Percentiles rank a stretch among this genome's conserved stretches.
Conservation (phyloP, 2,329 filamentous ascomycete species). For the Monosporascus sp. region DNA sequence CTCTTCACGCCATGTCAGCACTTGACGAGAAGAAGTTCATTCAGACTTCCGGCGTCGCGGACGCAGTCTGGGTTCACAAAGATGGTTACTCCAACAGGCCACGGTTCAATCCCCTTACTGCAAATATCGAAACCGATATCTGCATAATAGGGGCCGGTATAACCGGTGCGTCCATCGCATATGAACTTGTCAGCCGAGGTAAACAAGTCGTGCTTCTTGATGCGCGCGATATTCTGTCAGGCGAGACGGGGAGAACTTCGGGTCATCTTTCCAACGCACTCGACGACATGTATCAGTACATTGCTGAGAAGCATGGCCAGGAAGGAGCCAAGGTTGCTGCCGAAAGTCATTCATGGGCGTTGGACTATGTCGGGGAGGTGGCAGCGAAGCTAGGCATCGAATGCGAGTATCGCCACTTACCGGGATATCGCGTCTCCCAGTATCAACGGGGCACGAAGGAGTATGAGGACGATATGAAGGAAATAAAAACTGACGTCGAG, state of each 20-base stretch:
- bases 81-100: conserved; percentile 40
- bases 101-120: conserved; percentile 35
- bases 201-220: conserved; percentile 47
- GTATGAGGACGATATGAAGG: conserved; percentile 40
- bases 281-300: conserved; percentile 47
- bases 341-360: conserved; percentile 50
- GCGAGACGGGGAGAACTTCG: conserved; percentile 48
- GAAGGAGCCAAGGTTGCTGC: conserved; percentile 43
- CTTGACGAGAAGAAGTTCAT: conserved; percentile 12
- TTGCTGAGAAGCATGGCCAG: conserved; percentile 47
- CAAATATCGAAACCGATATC: conserved; percentile 41
- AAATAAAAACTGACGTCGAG: conserved; percentile 40
- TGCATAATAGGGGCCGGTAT: conserved; percentile 50
- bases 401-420: conserved; percentile 49
- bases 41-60: conserved; percentile 43
- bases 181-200: conserved; percentile 47
- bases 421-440: conserved; percentile 46
- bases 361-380: conserved; percentile 46
- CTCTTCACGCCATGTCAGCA: neutral
- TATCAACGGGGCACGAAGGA: conserved; percentile 35
- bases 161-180: conserved; percentile 44
- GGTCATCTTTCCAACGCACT: conserved; percentile 50
- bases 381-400: conserved; percentile 44
- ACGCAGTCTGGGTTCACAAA: conserved; percentile 49
- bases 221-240: conserved; percentile 47